Evolutionary conservation across 2,329 filamentous ascomycete species (phyloP).

Genomic region (Aspergillus spinulosporus): DNA sequence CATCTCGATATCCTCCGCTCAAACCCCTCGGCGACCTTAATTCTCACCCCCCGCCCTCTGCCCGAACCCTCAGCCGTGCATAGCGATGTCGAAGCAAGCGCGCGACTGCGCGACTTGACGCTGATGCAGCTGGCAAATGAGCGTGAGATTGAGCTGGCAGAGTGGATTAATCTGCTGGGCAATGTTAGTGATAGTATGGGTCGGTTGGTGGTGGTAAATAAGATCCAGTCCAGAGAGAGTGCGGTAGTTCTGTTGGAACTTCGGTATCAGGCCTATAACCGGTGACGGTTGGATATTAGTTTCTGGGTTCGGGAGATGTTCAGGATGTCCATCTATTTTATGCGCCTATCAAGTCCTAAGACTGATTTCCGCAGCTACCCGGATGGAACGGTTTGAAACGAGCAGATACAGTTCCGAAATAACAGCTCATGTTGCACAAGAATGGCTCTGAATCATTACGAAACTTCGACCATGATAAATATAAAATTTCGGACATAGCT

Average conservation of each 20-base stretch:
- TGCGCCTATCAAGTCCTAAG: neutral
- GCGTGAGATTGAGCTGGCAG: slow-evolving; percentile 2
- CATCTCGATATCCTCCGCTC: slow-evolving; percentile 35
- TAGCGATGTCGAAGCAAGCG: slow-evolving; percentile 2
- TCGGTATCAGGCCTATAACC: slow-evolving; percentile 9
- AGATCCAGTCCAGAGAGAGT: slow-evolving; percentile 2
- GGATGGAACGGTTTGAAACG: neutral
- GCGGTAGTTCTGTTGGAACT: slow-evolving; percentile 8
- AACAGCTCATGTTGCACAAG: too few species aligned
- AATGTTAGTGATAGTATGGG: slow-evolving; percentile 11
- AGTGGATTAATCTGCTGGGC: slow-evolving; percentile 6
- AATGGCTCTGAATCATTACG: too few species aligned
- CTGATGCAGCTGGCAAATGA: slow-evolving; percentile 13
- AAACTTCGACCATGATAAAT: too few species aligned
- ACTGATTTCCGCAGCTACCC: neutral
- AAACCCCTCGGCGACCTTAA: slow-evolving; percentile 27
- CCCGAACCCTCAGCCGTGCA: slow-evolving; percentile 1
- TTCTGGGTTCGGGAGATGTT: neutral
- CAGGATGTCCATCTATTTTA: too few species aligned
- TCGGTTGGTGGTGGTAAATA: slow-evolving; percentile 13
- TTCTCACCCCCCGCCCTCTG: slow-evolving; percentile 26
- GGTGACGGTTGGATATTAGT: neutral
- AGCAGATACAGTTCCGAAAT: too few species aligned
- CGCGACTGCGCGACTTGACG: slow-evolving; percentile 7
- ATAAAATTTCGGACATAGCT: neutral